Base-by-base conservation (phyloP, 805 yeast genomes). In the Pichia membranifaciens region DNA sequence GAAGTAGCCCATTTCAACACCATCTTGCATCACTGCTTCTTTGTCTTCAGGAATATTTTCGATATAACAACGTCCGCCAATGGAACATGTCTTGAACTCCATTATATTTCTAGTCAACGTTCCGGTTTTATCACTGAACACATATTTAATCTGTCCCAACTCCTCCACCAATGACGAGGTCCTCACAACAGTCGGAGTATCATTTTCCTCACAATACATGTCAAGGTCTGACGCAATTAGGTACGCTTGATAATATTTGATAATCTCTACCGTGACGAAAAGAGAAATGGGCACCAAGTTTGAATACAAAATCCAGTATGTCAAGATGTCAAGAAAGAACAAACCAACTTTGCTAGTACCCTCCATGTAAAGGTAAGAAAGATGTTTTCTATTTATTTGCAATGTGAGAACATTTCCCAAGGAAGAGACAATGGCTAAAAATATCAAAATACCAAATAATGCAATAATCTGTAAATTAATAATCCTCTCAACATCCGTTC, bases 51-150 rank as follows among this genome's bases (percentile, higher is more conserved):
- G 98, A 29, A 93, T 84, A 36, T 81, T 87, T 44, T 76, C 85
- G 34, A 88, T 85, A 63, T 90, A 93, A 60, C 96, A 86, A 46
- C 78, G 79, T 0, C 98, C 99, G 2, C 89, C 97, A 60, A 93
- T 88, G 0, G 96, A 79, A 58, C 96, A 89, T 8, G 93, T 81
- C 62, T 87, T 89, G 68, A 87, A 93, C 66, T 89, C 98, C 99
- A 93, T 93, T 47, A 93, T 84, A 61, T 93, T 93, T 66, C 97
- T 71, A 0, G 99, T 93, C 50, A 93, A 72, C 0, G 99, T 93
- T 28, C 99, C 99, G 0, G 99, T 93, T 62, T 93, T 93, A 66
- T 93, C 99, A 64, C 96, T 87, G 68, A 93, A 93, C 20, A 93
- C 86, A 61, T 89, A 90, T 62, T 91, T 95, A 58, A 93, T 90